Percentiles rank a stretch among this genome's conserved stretches.
phyloP scores from a whole-genome alignment of 257 asterid genomes.

The Misopates orontium region DNA sequence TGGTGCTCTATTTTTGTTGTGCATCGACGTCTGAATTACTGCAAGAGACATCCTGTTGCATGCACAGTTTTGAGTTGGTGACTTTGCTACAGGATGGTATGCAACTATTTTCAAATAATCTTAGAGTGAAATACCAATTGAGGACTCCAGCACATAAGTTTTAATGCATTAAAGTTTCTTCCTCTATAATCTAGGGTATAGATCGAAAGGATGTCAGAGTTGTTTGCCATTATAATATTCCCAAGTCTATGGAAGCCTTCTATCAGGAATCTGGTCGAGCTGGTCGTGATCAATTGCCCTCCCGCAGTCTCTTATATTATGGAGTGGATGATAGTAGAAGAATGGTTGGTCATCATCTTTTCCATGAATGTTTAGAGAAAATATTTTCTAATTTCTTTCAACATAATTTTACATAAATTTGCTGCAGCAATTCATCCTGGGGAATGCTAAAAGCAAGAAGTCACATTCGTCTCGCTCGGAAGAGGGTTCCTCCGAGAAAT shows the following conservation, averaged over 20 bases:
- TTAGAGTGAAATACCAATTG: slow-evolving; percentile 19
- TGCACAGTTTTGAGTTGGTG: slow-evolving; percentile 41
- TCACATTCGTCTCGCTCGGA: slow-evolving; percentile 52
- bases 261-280: slow-evolving; percentile 99
- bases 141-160: slow-evolving; percentile 21
- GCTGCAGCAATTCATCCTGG: slow-evolving; percentile 78
- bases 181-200: slow-evolving; percentile 61
- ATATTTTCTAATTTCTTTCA: slow-evolving; percentile 7
- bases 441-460: slow-evolving; percentile 63
- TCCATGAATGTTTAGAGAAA: neutral
- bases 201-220: slow-evolving; percentile 92
- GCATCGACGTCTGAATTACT: slow-evolving; percentile 34
- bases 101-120: slow-evolving; percentile 30
- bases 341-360: slow-evolving; percentile 58
- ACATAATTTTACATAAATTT: slow-evolving; percentile 19
- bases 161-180: slow-evolving; percentile 18
- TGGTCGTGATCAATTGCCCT: slow-evolving; percentile 96
- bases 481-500: slow-evolving; percentile 63
- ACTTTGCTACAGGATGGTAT: slow-evolving; percentile 84
- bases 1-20: slow-evolving; percentile 27
- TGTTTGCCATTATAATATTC: slow-evolving; percentile 93
- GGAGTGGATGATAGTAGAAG: slow-evolving; percentile 83
- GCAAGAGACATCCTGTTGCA: slow-evolving; percentile 47
- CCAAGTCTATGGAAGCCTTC: slow-evolving; percentile 96
- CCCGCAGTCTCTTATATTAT: slow-evolving; percentile 84